Base-by-base conservation (phyloP, 805 yeast species). In the Scheffersomyces amazonensis region DNA sequence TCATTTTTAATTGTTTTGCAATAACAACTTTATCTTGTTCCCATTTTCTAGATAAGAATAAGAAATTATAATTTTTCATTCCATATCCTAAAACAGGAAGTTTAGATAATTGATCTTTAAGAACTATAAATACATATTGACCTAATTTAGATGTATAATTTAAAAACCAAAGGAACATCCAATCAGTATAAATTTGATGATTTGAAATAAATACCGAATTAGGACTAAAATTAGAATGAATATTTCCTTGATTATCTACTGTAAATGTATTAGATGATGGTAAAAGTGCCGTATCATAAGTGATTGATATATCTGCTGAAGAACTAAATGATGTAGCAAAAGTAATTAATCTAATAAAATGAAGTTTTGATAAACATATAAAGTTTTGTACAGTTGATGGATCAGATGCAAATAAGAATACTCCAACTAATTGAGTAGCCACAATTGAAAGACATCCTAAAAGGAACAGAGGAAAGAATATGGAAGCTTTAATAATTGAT, bases 111-210 rank as follows among this genome's bases (percentile, higher is more conserved):
- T n/a, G n/a, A 43, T 81, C 86, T 60, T 91, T 91, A 58, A 90
- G 69, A 43, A 88, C 75, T 41, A 91, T 88, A 49, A 73, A 79
- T 8, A 90, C 69, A 34, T 76, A 71, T 27, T 83, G 84, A 7
- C 82, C 77, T 31, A 81, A 59, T n/a, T 71, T 59, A 10, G 87
- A 76, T 5, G 89, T 73, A 56, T 87, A 84, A 0, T 86, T 69
- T 16, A 86, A 43, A 78, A 87, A 91, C 99, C 99, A 91, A 39
- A 88, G 49, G 50, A 78, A 89, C 9, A 85, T 71, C 99, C 99
- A 91, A 58, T 91, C 99, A 3, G 91, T 80, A 58, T 91, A 91
- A 17, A 91, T 83, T 63, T 90, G 97, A 60, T 91, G 98, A 56
- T 91, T 91, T n/a, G 93, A 78, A 24, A 90, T 81, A 32, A 83